Evolutionary conservation across 2,329 filamentous ascomycete genomes (phyloP).

Genomic region (Epichloe gansuensis): DNA sequence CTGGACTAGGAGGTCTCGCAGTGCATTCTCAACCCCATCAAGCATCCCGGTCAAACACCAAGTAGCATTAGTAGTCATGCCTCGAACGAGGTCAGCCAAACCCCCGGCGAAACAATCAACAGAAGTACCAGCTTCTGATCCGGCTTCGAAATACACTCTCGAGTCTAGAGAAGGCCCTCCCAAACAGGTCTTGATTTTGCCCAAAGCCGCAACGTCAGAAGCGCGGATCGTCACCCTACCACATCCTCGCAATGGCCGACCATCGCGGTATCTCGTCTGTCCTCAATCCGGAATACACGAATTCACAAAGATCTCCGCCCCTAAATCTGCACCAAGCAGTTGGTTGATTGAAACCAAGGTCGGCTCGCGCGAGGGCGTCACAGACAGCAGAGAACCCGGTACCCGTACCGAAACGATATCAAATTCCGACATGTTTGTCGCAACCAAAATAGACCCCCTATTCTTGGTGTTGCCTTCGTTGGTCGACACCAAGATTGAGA

Average conservation of each 20-base stretch:
- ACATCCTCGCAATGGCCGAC: conserved; percentile 42
- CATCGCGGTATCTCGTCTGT: conserved; percentile 49
- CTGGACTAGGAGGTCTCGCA: neutral
- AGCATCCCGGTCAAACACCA: neutral
- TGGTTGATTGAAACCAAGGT: conserved; percentile 41
- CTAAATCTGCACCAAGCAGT: conserved; percentile 42
- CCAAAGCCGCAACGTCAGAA: conserved; percentile 36
- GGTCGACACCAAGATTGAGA: conserved; percentile 27
- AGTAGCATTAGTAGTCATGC: conserved; percentile 24
- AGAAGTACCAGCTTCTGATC: conserved; percentile 17
- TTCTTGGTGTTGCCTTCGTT: conserved; percentile 74
- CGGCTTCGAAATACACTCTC: conserved; percentile 26
- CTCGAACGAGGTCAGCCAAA: conserved; percentile 35
- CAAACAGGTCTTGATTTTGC: conserved; percentile 48
- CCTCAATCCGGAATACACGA: conserved; percentile 51
- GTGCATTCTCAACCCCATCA: neutral
- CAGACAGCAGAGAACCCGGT: conserved; percentile 9
- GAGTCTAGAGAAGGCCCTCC: conserved; percentile 27
- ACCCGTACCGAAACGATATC: conserved; percentile 35
- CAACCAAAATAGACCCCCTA: conserved; percentile 70
- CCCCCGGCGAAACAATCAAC: conserved; percentile 12
- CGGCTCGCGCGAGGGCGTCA: conserved; percentile 9
- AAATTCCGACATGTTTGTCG: conserved; percentile 64
- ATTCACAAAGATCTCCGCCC: conserved; percentile 44
- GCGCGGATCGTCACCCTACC: conserved; percentile 47